Base-by-base conservation (phyloP, 257 asterid genomes). In the Paraleonurus japonicus region DNA sequence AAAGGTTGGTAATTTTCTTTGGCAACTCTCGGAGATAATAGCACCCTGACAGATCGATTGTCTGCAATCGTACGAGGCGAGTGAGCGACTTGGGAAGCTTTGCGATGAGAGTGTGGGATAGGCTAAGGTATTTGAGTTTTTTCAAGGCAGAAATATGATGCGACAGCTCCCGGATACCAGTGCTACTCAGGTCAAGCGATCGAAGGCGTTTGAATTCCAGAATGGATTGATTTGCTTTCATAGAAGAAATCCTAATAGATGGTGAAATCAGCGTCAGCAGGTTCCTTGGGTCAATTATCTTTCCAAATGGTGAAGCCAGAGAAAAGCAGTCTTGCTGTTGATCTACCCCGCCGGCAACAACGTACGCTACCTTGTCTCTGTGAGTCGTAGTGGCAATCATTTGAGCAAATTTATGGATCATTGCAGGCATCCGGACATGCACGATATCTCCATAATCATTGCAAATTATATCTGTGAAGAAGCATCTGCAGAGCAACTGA, bases 121-220 rank as follows among this genome's bases (percentile, higher is more conserved):
- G 73, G 43, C 53, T 68, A 33, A 68, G 63, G 63, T 51, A 68
- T 26, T 32, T 50, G 5, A 68, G 73, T 13, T 68, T 51, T 19
- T 10, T 51, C 63, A 68, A 20, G 35, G 11, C 59, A 4, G 63
- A 68, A 0, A 68, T 19, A 11, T 32, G 13, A 16, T 20, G 32
- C 7, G 73, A 51, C 20, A 68, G 6, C 50, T 28, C 4, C 0
- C 63, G 73, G 5, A 68, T 51, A 2, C 73, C 63, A n/a, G 35
- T 68, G n/a, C 11, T 23, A 23, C 73, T 68, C 2, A 68, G 73
- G 33, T 68, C 73, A 19, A 68, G 73, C 10, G 73, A 68, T 30
- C 2, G 7, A 61, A 68, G 22, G 6, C 53, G 63, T 63, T 68
- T 68, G 35, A 68, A 50, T n/a, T 68, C 51, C 1, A 32, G 16